Percentiles rank a stretch among this genome's conserved stretches.
These are phyloP conservation scores for Letharia columbiana DNA, from an alignment of 495 filamentous ascomycete genomes.

Conservation along the genomic window DNA sequence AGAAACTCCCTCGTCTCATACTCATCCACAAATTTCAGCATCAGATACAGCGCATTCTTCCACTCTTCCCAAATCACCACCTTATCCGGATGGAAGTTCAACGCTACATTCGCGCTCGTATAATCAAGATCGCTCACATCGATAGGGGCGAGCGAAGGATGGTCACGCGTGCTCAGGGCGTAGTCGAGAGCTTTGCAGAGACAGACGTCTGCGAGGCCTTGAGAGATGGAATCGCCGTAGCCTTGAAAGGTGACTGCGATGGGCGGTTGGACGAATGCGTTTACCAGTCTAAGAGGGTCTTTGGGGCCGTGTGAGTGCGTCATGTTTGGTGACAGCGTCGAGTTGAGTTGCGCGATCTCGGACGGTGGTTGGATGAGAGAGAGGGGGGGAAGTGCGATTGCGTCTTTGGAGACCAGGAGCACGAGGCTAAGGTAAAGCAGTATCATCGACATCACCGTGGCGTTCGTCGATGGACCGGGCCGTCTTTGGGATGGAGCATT, in stretches of 20 bases:
- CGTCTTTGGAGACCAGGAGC: not conserved
- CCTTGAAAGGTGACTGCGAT: not conserved
- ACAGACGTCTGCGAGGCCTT: not conserved
- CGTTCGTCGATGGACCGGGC: not conserved
- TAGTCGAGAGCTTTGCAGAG: not conserved
- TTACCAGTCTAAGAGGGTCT: not conserved
- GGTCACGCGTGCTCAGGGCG: not conserved
- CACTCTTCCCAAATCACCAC: not conserved
- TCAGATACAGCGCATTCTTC: not conserved
- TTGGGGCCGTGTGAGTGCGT: not conserved
- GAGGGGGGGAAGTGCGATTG: not conserved
- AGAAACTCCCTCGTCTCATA: not conserved
- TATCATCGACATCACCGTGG: not conserved
- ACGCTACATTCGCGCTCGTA: not conserved
- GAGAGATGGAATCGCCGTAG: not conserved
- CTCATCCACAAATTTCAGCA: not conserved
- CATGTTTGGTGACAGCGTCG: not conserved
- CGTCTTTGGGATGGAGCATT: not conserved
- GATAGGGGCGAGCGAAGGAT: not conserved
- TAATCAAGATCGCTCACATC: not conserved
- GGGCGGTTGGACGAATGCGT: not conserved
- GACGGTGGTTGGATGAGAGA: not conserved
- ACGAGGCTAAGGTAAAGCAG: not conserved
- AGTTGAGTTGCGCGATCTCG: not conserved
- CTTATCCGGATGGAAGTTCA: not conserved